Evolutionary conservation across 768 basidiomycete species (phyloP), one percentile per base, ranked within the genome.

Genomic region (Mycena amicta): DNA sequence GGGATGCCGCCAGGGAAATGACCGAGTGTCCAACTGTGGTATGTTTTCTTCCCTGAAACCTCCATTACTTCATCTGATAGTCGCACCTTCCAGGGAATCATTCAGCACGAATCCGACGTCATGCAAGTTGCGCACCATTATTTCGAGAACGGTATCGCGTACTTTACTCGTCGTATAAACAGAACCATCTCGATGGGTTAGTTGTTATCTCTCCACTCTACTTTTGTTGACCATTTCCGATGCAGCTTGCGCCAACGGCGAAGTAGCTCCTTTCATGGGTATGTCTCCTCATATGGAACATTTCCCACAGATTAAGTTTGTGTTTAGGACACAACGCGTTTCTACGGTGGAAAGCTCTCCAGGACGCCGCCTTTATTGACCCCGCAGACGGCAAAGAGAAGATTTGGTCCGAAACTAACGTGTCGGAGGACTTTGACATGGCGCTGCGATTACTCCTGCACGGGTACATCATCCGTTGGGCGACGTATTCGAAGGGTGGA

Each of bases 321-420:
- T n/a, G n/a, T n/a, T n/a, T n/a, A n/a, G n/a, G n/a, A 2, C 91
- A 93, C 70, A 92, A 93, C 64, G 92, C 92, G 60, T 95, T 94
- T 71, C 72, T 95, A 29, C 83, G 92, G 8, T 95, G 93, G 93
- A 80, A 82, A 25, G 92, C 93, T 0, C 75, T 94, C 11, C 93
- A 95, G 68, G 93, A 95, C 60, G 91, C 91, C 1, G 82, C 87
- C 16, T 89, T 90, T 62, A 66, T 85, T 30, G 90, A 92, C 69
- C 75, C 80, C 1, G 80, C 75, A 2, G 89, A 90, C 63, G 84
- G 84, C 2, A 75, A 82, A 55, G 79, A 77, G 70, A 90, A 90
- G 76, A 86, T 91, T 56, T 93, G 91, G 91, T 76, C 74, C 46
- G 91, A 93, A 74, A 72, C 72, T 22, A 90, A 90, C 70, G 90